phyloP scores from a whole-genome alignment of 345 rosid species.

The Heritiera littoralis region DNA sequence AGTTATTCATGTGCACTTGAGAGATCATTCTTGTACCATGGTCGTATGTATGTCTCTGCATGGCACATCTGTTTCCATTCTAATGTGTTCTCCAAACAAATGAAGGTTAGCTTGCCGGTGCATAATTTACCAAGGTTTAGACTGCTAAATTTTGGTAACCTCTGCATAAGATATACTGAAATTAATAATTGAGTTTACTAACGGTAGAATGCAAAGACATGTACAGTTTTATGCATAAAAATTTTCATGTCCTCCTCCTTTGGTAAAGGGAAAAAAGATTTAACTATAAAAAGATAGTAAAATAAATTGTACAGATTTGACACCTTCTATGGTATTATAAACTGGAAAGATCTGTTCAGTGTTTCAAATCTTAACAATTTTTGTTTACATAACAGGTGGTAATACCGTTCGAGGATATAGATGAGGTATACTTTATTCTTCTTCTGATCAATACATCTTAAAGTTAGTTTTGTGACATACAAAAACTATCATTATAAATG shows the following conservation, averaged over 20 bases:
- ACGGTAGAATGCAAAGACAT: neutral
- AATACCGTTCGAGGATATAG: conserved; percentile 92
- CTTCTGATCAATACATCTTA: conserved; percentile 15
- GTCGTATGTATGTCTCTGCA: conserved; percentile 96
- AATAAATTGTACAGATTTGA: neutral
- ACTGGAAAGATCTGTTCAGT: neutral
- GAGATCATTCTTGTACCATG: conserved; percentile 97
- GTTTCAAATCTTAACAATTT: conserved; percentile 1
- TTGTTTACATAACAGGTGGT: conserved; percentile 53
- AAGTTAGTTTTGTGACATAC: conserved; percentile 9
- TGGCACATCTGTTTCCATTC: conserved; percentile 99
- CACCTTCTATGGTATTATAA: conserved; percentile 5
- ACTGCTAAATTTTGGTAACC: neutral
- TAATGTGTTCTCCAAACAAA: conserved; percentile 96
- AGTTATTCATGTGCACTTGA: conserved; percentile 97
- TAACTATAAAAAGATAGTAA: neutral
- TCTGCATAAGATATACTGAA: conserved; percentile 3
- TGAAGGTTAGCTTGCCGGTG: conserved; percentile 65
- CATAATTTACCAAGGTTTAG: neutral
- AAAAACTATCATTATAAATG: conserved; percentile 11
- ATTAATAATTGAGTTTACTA: neutral
- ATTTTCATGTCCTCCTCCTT: neutral
- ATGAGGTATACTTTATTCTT: conserved; percentile 61
- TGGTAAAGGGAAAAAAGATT: neutral
- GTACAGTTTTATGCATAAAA: neutral